These are phyloP conservation scores for Plasmodium gonderi DNA, from an alignment of 169 alveolate genomes.

Conservation along the genomic window DNA sequence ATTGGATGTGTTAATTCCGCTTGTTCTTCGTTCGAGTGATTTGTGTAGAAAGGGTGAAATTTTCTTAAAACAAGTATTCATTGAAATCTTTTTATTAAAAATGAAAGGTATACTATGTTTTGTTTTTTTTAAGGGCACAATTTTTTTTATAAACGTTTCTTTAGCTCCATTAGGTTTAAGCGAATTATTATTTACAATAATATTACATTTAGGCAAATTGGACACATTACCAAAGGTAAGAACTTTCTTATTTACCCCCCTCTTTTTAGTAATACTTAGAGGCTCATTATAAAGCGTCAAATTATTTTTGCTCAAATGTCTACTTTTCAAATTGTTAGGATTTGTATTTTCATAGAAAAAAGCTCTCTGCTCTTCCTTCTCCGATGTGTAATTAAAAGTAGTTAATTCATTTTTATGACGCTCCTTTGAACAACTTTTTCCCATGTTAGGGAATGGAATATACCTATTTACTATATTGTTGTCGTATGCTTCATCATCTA, in stretches of 20 bases:
- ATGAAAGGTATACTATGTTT: not conserved
- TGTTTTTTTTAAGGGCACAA: not conserved
- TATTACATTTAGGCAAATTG: not conserved
- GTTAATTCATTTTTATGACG: not conserved
- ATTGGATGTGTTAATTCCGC: not conserved
- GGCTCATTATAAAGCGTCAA: not conserved
- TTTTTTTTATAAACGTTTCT: not conserved
- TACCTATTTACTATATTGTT: not conserved
- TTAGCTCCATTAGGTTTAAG: not conserved
- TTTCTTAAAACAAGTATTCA: not conserved
- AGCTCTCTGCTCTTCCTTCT: not conserved
- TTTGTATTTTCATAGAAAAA: not conserved
- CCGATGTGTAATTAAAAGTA: not conserved
- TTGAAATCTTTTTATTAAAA: not conserved
- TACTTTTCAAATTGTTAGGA: not conserved
- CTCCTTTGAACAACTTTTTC: not conserved
- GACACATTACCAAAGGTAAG: not conserved
- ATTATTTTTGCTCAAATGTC: not conserved
- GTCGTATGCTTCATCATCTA: not conserved
- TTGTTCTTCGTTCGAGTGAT: not conserved
- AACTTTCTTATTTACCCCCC: not conserved
- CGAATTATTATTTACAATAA: not conserved
- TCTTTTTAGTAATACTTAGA: not conserved
- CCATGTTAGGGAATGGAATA: constrained; percentile 60
- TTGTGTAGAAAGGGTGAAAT: too few species aligned